phyloP scores from a whole-genome alignment of 2,329 filamentous ascomycete species.

The Ceratocystis destructans region DNA sequence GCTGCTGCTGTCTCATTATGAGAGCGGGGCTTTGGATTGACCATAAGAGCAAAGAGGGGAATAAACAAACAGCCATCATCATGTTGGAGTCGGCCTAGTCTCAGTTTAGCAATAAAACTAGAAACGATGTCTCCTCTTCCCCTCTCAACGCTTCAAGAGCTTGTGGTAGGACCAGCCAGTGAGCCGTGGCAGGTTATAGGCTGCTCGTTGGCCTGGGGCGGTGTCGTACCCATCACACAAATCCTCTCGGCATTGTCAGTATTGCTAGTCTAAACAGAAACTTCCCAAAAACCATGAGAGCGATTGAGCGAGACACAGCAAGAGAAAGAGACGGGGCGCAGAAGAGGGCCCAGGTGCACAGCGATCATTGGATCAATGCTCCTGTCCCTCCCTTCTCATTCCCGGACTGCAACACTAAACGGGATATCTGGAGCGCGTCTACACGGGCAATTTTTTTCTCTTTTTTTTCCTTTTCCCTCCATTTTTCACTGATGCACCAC shows the following conservation, averaged over 20 bases:
- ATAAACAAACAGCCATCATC: background rate
- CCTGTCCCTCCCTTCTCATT: background rate
- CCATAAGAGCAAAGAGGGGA: background rate
- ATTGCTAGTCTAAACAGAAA: too few species aligned
- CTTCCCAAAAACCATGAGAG: too few species aligned
- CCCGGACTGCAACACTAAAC: background rate
- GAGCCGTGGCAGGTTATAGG: background rate
- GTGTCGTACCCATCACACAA: background rate
- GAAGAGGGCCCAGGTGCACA: constrained; percentile 1
- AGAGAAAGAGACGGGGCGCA: background rate
- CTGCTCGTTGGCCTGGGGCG: background rate
- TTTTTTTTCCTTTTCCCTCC: background rate
- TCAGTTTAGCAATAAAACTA: too few species aligned
- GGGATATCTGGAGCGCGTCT: background rate
- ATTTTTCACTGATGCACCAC: too few species aligned
- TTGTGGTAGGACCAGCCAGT: background rate
- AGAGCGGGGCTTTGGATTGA: too few species aligned
- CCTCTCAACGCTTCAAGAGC: background rate
- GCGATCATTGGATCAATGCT: constrained; percentile 6
- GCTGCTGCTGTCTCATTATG: too few species aligned
- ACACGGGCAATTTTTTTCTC: background rate
- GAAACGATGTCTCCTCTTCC: background rate
- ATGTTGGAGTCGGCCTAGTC: background rate
- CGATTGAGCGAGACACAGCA: background rate
- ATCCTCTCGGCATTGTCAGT: background rate